Base-by-base conservation (phyloP, 805 yeast genomes). In the Cyberlindnera americana region DNA sequence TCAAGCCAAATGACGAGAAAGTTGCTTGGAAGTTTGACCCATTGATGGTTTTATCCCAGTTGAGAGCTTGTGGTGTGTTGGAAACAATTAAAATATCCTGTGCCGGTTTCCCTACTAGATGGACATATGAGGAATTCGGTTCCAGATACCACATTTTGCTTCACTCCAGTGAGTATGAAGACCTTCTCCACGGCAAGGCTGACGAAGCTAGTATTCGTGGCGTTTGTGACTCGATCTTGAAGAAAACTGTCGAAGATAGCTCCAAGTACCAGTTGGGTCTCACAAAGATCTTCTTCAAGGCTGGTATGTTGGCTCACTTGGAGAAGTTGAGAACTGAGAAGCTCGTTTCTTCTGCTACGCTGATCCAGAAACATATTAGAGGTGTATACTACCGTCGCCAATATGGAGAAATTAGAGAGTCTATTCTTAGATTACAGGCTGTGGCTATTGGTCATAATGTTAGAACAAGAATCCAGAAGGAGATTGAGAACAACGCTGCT, bases 11-110 rank as follows among this genome's bases (percentile, higher is more conserved):
- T 61, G 96, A 89, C 56, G 81, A 80, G 48, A 91, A 93, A 64
- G 82, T 78, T 46, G 96, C 98, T 2, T 91, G 99, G 98, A 83
- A 81, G 60, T 91, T 91, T 64, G 95, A 89, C 57, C 88, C 95
- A 13, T 74, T 89, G 30, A 90, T 91, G 97, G 98, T 91, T 12
- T 72, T 93, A 45, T 83, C 95, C 6, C 99, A 91, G 64, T 73
- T 91, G 47, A 78, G 99, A 60, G 99, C 99, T 6, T 91, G 99
- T 72, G 99, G 99, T 83, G 98, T 91, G 33, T 71, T 91, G 52
- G 99, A 93, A 61, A 93, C 99, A 2, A 91, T 91, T 58, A 73
- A 96, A 56, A 91, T 91, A 34, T 90, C 97, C 2, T 90, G 97
- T 67, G 97, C 96, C 36, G 99, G 99, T 29, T 91, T 90, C 74